Evolutionary conservation across 2,329 filamentous ascomycete species (phyloP).

Genomic region (Aspergillus chevalieri): DNA sequence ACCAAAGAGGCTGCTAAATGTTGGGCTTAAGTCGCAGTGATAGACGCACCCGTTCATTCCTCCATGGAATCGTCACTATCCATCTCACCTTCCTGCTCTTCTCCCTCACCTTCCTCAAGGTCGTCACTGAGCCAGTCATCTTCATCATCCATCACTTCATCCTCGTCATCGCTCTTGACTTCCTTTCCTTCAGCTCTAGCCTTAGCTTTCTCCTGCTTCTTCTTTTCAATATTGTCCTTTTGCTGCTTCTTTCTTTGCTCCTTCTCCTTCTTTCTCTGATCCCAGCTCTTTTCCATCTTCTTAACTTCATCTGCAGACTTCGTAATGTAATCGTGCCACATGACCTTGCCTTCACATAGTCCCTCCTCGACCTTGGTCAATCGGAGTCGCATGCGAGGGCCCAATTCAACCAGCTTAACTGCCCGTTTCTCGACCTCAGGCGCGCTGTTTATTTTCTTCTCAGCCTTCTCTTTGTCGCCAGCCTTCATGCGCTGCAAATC

Average conservation of each 20-base stretch:
- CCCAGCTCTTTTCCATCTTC: constrained; percentile 77
- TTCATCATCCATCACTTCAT: constrained; percentile 48
- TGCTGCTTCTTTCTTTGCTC: constrained; percentile 75
- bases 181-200: constrained; percentile 37
- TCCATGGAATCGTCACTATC: constrained; percentile 38
- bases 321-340: constrained; percentile 95
- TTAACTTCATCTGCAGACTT: constrained; percentile 74
- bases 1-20: too few species aligned
- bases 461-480: constrained; percentile 40
- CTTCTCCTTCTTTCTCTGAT: constrained; percentile 70
- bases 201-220: constrained; percentile 60
- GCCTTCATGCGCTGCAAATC: constrained; percentile 44
- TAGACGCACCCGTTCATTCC: constrained; percentile 24
- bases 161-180: constrained; percentile 41
- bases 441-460: constrained; percentile 33
- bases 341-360: constrained; percentile 77
- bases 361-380: constrained; percentile 96
- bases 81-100: constrained; percentile 26
- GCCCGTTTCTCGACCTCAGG: constrained; percentile 70
- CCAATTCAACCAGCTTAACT: constrained; percentile 86
- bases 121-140: constrained; percentile 50
- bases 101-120: constrained; percentile 41
- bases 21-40: neutral
- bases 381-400: constrained; percentile 79
- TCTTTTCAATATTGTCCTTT: constrained; percentile 83